Evolutionary conservation across 2,329 filamentous ascomycete species (phyloP).

Genomic region (Colletotrichum tropicale): DNA sequence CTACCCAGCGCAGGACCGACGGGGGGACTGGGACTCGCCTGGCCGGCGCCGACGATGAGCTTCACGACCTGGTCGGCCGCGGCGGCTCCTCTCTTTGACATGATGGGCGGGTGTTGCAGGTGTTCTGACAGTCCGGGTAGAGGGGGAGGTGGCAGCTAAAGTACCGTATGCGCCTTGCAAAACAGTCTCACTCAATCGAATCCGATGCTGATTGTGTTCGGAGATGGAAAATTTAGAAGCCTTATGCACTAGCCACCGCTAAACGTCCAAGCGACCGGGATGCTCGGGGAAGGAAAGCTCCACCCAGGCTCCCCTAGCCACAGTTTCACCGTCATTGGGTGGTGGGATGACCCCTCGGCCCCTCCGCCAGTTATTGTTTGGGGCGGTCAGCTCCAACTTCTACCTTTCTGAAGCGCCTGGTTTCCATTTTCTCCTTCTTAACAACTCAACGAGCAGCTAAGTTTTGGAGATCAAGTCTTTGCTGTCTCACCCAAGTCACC

Average conservation of each 20-base stretch:
- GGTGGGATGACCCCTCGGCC: constrained; percentile 21
- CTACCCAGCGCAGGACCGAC: constrained; percentile 95
- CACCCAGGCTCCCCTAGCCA: constrained; percentile 14
- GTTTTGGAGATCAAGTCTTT: not conserved
- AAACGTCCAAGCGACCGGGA: constrained; percentile 20
- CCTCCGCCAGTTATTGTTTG: constrained; percentile 9
- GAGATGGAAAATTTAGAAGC: constrained; percentile 20
- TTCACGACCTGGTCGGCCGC: constrained; percentile 82
- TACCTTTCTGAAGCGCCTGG: not conserved
- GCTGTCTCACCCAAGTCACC: not conserved
- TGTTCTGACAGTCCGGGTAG: constrained; percentile 1
- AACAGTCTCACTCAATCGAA: not conserved
- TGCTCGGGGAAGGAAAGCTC: constrained; percentile 11
- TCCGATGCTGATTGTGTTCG: not conserved
- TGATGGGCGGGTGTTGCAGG: constrained; percentile 31
- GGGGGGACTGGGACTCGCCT: constrained; percentile 92
- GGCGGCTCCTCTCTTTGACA: constrained; percentile 55
- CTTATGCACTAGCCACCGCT: constrained; percentile 20
- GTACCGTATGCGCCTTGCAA: constrained; percentile 4
- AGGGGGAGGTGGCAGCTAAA: not conserved
- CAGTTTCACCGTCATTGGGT: constrained; percentile 22
- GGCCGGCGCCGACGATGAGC: constrained; percentile 94
- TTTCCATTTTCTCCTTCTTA: constrained; percentile 1
- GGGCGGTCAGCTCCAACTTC: constrained; percentile 17
- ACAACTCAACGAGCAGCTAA: constrained; percentile 15